Evolutionary conservation across 2,329 filamentous ascomycete species (phyloP).

Genomic region (Lachnellula suecica): DNA sequence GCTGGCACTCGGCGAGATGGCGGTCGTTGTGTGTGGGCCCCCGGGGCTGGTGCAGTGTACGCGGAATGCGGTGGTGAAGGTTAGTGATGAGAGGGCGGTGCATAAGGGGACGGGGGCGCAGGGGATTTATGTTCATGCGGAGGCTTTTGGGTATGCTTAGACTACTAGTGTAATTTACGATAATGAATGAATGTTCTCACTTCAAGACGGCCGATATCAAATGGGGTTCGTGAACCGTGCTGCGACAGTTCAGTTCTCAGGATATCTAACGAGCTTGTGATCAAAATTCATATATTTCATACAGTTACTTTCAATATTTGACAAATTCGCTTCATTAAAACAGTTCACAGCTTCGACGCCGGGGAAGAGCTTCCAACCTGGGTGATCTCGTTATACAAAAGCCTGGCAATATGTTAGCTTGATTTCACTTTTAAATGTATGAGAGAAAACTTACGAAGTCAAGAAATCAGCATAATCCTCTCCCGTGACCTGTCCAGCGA

Average conservation of each 20-base stretch:
- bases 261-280: not conserved
- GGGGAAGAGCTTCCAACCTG: conserved; percentile 52
- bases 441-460: conserved; percentile 62
- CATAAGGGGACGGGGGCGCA: conserved; percentile 68
- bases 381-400: conserved; percentile 88
- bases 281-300: conserved; percentile 13
- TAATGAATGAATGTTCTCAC: not conserved
- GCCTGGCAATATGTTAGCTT: conserved; percentile 43
- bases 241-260: not conserved
- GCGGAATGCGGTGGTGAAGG: conserved; percentile 49
- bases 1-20: conserved; percentile 59
- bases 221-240: not conserved
- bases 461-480: conserved; percentile 98
- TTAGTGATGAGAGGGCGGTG: conserved; percentile 65
- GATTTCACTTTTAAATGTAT: not conserved
- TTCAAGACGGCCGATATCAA: no score
- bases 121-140: conserved; percentile 60
- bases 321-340: conserved; percentile 11
- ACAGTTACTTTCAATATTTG: conserved; percentile 7
- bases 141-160: conserved; percentile 50
- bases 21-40: conserved; percentile 62
- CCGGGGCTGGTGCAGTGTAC: conserved; percentile 53
- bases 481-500: conserved; percentile 87
- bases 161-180: not conserved
- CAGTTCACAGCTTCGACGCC: conserved; percentile 31